These are phyloP conservation scores for Paspalum notatum DNA, from an alignment of 176 grass and related monocot genomes.

Conservation along the genomic window DNA sequence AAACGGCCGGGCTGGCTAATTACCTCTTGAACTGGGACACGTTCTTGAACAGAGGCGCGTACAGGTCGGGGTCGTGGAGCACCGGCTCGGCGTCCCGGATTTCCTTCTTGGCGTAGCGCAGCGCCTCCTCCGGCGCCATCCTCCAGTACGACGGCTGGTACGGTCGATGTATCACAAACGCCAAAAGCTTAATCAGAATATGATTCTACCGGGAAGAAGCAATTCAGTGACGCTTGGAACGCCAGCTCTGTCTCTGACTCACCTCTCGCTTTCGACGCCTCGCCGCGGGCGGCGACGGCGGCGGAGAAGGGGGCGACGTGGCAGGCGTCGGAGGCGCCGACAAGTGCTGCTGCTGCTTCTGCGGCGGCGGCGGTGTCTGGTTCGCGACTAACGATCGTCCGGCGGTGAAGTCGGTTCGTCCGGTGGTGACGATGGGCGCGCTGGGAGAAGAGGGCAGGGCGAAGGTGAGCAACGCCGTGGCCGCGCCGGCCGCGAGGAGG, in stretches of 20 bases:
- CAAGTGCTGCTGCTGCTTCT: too few relatives aligned
- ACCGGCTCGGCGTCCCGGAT: slow-evolving; percentile 53
- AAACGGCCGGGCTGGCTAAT: not conserved
- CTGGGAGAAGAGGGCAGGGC: slow-evolving; percentile 35
- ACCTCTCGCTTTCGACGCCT: slow-evolving; percentile 54
- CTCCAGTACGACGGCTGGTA: slow-evolving; percentile 74
- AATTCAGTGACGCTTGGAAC: not conserved
- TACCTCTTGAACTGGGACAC: slow-evolving; percentile 87
- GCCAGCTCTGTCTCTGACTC: not conserved
- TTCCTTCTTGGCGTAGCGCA: slow-evolving; percentile 71
- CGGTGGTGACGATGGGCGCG: not conserved
- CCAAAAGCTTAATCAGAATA: too few relatives aligned
- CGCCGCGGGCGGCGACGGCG: slow-evolving; percentile 3
- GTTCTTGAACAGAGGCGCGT: slow-evolving; percentile 80
- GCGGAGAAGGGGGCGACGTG: not conserved
- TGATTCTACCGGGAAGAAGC: too few relatives aligned
- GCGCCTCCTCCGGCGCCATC: slow-evolving; percentile 72
- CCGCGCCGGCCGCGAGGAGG: slow-evolving; percentile 43
- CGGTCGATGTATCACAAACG: too few relatives aligned
- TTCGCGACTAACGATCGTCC: not conserved
- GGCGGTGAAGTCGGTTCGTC: not conserved
- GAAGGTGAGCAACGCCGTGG: slow-evolving; percentile 46
- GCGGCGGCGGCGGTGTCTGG: not conserved
- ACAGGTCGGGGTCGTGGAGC: slow-evolving; percentile 62
- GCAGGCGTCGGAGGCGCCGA: not conserved